These are phyloP conservation scores for Piloderma croceum DNA, from an alignment of 768 basidiomycete species.

Conservation along the genomic window DNA sequence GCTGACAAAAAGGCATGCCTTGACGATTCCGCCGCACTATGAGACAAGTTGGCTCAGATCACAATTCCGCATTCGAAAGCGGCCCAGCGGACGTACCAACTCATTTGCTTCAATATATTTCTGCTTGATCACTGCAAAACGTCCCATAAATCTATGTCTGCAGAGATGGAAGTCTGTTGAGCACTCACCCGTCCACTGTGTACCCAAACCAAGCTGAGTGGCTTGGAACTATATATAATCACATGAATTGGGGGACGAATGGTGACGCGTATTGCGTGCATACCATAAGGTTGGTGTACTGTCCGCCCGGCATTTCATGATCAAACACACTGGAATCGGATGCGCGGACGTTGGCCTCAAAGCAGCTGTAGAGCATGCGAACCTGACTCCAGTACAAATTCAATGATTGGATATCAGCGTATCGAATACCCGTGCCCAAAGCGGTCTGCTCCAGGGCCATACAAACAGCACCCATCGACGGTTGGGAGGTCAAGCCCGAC, in stretches of 20 bases:
- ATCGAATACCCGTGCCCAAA: conserved; percentile 92
- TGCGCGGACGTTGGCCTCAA: conserved; percentile 96
- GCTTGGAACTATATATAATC: conserved; percentile 92
- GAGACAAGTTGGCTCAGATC: conserved; percentile 6
- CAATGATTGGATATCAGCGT: conserved; percentile 94
- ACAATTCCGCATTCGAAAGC: conserved; percentile 7
- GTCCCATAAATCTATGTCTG: conserved; percentile 6
- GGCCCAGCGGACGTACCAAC: conserved; percentile 51
- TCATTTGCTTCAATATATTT: conserved; percentile 98
- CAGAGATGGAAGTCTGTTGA: conserved; percentile 9
- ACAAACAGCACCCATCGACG: conserved; percentile 97
- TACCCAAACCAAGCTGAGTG: conserved; percentile 91
- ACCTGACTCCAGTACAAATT: conserved; percentile 99
- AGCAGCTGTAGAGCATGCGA: conserved; percentile 90
- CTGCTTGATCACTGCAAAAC: conserved; percentile 78
- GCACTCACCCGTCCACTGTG: conserved; percentile 80
- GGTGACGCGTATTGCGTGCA: conserved; percentile 18
- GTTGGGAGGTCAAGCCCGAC: conserved; percentile 97
- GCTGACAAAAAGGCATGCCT: conserved; percentile 38
- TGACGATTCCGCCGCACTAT: conserved; percentile 95
- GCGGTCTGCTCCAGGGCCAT: conserved; percentile 91
- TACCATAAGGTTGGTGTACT: conserved; percentile 92
- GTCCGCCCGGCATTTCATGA: conserved; percentile 99
- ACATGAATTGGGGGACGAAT: conserved; percentile 12
- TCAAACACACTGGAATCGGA: conserved; percentile 98